phyloP scores from a whole-genome alignment of 1,284 basidiomycete genomes.

The Peniophora sp. region DNA sequence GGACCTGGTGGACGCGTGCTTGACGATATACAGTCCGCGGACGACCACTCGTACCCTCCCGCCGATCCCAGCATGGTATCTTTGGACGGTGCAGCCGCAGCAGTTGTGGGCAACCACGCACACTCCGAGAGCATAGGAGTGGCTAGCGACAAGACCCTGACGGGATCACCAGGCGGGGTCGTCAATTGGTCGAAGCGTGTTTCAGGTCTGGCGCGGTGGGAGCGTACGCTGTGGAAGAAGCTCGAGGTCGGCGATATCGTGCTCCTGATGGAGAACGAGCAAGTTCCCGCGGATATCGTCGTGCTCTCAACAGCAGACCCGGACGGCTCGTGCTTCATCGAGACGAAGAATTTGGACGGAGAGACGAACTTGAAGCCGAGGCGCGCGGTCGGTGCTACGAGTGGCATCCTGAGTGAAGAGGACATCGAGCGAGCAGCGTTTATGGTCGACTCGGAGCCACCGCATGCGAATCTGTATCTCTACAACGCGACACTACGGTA shows the following conservation, averaged over 20 bases:
- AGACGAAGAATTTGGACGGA: constrained; percentile 95
- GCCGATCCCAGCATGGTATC: constrained; percentile 7
- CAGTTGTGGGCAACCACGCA: constrained; percentile 3
- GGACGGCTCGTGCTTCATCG: constrained; percentile 81
- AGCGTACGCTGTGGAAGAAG: constrained; percentile 97
- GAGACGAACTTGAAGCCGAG: constrained; percentile 95
- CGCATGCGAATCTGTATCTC: constrained; percentile 88
- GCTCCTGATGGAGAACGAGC: constrained; percentile 86
- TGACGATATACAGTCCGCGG: constrained; percentile 62
- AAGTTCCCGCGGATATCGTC: constrained; percentile 92
- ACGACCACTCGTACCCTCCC: constrained; percentile 61
- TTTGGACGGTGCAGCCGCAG: constrained; percentile 7
- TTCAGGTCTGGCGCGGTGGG: constrained; percentile 79
- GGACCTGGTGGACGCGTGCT: constrained; percentile 41
- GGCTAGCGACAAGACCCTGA: constrained; percentile 7
- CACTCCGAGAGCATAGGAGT: background rate
- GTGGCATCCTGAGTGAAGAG: constrained; percentile 77
- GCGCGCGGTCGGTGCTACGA: constrained; percentile 71
- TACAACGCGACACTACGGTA: constrained; percentile 86
- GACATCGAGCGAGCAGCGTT: constrained; percentile 86
- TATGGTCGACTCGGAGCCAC: constrained; percentile 86
- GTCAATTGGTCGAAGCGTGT: constrained; percentile 70
- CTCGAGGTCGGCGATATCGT: constrained; percentile 96
- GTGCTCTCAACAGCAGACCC: constrained; percentile 83
- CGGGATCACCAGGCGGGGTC: constrained; percentile 47